A percentile compares a stretch with the other conserved stretches of the same genome.
phyloP scores from a whole-genome alignment of 1,284 basidiomycete species.

The Moesziomyces globuligerus region DNA sequence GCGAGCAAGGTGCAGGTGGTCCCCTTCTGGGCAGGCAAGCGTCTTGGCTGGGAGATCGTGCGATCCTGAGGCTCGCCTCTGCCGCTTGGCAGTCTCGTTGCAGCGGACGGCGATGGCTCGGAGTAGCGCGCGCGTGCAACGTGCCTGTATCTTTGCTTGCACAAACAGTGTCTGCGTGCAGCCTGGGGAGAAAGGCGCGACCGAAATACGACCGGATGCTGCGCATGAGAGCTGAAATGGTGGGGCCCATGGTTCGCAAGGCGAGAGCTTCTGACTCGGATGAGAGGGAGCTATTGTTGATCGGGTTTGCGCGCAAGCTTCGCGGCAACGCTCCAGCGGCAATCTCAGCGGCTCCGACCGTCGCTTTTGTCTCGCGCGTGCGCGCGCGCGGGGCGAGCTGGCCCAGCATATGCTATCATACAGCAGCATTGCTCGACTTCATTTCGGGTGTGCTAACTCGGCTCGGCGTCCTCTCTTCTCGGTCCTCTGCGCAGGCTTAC shows the following conservation, averaged over 20 bases:
- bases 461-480: conserved; percentile 1
- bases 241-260: too few relatives aligned
- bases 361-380: not conserved
- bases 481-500: not conserved
- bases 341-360: not conserved
- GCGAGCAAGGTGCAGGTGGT: conserved; percentile 72
- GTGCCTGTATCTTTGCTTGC: conserved; percentile 23
- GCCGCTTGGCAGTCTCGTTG: not conserved
- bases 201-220: not conserved
- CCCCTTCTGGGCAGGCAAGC: conserved; percentile 91
- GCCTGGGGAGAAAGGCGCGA: not conserved
- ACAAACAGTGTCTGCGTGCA: conserved; percentile 13
- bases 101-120: conserved; percentile 7
- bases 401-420: too few relatives aligned
- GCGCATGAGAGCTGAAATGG: too few relatives aligned
- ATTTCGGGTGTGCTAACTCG: conserved; percentile 27
- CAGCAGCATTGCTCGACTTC: conserved; percentile 8
- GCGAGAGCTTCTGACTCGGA: not conserved
- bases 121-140: not conserved
- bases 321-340: not conserved
- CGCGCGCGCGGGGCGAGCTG: too few relatives aligned
- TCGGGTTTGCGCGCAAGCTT: not conserved
- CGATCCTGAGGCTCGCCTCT: conserved; percentile 5
- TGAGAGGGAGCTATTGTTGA: not conserved
- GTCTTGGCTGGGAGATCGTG: conserved; percentile 82